Evolutionary conservation across 1,284 basidiomycete genomes (phyloP).

Genomic region (Ceratobasidium sp.): DNA sequence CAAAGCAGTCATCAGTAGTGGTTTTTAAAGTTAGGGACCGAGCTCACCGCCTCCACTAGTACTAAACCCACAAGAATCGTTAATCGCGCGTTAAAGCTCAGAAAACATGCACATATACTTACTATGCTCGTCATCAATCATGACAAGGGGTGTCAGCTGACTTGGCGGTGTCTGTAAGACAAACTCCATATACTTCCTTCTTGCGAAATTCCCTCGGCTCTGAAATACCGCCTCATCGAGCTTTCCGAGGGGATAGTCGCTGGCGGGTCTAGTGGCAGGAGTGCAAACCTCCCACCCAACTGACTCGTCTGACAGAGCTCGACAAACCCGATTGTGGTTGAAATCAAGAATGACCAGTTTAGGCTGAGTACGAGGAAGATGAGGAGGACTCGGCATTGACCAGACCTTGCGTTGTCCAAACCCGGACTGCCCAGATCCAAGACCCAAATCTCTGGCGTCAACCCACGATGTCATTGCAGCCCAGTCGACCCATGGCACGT

Average conservation of each 20-base stretch:
- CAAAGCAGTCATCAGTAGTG: background rate
- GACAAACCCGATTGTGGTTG: too few relatives aligned
- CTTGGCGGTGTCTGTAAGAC: background rate
- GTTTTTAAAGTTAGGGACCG: too few relatives aligned
- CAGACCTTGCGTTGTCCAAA: background rate
- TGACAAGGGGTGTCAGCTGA: too few relatives aligned
- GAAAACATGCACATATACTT: background rate
- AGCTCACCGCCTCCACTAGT: background rate
- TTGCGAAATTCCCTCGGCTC: background rate
- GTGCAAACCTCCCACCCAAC: background rate
- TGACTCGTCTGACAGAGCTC: too few relatives aligned
- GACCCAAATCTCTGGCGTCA: background rate
- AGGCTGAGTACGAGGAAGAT: background rate
- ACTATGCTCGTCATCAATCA: background rate
- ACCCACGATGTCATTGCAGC: background rate
- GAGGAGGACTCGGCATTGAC: background rate
- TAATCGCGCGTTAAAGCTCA: background rate
- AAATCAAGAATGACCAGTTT: background rate
- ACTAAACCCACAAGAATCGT: background rate
- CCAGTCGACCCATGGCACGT: slow-evolving; percentile 16
- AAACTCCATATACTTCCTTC: background rate
- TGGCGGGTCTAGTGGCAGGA: background rate
- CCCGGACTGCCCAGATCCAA: background rate
- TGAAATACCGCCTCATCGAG: too few relatives aligned
- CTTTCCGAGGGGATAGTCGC: background rate